Conservation (phyloP, 1,284 basidiomycete genomes). For the Quambalaria eucalypti region DNA sequence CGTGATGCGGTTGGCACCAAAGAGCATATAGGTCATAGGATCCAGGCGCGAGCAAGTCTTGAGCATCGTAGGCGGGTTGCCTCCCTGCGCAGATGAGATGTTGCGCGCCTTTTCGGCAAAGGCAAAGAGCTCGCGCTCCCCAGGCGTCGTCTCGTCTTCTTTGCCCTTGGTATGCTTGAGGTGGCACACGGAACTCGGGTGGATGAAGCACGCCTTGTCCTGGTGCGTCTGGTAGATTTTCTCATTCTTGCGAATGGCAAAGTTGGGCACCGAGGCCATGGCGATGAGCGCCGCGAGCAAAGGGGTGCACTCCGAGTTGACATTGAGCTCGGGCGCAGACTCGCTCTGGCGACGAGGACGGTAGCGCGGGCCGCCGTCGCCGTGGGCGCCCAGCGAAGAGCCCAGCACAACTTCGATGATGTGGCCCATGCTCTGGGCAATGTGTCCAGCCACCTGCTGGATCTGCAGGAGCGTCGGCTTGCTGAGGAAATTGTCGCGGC, state of each 20-base stretch:
- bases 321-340: conserved; percentile 51
- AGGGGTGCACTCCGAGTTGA: conserved; percentile 65
- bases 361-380: background rate
- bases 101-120: conserved; percentile 79
- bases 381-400: conserved; percentile 11
- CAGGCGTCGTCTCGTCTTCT: conserved; percentile 48
- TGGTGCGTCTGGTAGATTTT: conserved; percentile 67
- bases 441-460: conserved; percentile 71
- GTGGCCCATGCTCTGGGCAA: conserved; percentile 64
- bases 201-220: conserved; percentile 78
- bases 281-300: conserved; percentile 78
- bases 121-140: conserved; percentile 67
- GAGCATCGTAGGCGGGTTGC: conserved; percentile 60
- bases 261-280: conserved; percentile 83
- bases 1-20: conserved; percentile 70
- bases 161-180: conserved; percentile 57
- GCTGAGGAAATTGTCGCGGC: conserved; percentile 75
- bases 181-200: conserved; percentile 78
- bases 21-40: conserved; percentile 81
- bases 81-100: conserved; percentile 50
- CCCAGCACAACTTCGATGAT: conserved; percentile 30
- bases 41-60: conserved; percentile 62
- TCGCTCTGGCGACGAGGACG: conserved; percentile 20
- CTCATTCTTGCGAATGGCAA: conserved; percentile 71
- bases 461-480: conserved; percentile 75